Percentiles rank a stretch among this genome's conserved stretches.
These are phyloP conservation scores for Sarcomyxa edulis DNA, from an alignment of 768 basidiomycete species.

Conservation along the genomic window DNA sequence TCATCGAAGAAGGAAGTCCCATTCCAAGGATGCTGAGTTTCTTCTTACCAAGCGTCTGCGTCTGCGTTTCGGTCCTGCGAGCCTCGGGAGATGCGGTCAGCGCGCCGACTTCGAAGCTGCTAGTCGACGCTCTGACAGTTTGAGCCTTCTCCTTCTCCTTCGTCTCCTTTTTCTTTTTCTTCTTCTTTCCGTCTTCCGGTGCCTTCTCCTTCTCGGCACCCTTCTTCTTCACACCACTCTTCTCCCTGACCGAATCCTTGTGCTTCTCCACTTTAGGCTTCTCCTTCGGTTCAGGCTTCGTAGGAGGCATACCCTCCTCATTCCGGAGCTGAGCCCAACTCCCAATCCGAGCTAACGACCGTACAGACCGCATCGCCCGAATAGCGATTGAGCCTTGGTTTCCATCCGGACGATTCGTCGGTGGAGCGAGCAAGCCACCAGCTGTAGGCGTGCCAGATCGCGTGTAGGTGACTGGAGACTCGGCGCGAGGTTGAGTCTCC, in stretches of 20 bases:
- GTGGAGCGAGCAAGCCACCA: conserved; percentile 32
- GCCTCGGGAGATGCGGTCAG: conserved; percentile 31
- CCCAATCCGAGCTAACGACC: conserved; percentile 64
- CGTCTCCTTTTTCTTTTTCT: conserved; percentile 19
- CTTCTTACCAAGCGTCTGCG: conserved; percentile 42
- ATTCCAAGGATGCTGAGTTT: conserved; percentile 60
- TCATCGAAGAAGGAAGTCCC: conserved; percentile 51
- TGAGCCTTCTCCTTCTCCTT: conserved; percentile 26
- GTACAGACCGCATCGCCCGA: conserved; percentile 73
- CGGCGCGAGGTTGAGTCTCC: conserved; percentile 12
- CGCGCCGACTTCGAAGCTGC: conserved; percentile 66
- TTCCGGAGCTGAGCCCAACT: conserved; percentile 63
- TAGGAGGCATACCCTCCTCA: conserved; percentile 22
- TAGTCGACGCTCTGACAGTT: conserved; percentile 45
- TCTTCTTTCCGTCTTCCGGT: conserved; percentile 20
- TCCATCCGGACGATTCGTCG: conserved; percentile 15
- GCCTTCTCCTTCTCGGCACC: conserved; percentile 21
- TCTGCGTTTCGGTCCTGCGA: too few species aligned
- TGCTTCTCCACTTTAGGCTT: conserved; percentile 18
- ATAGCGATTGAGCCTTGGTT: conserved; percentile 63
- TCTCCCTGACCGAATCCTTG: conserved; percentile 21
- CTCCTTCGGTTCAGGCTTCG: conserved; percentile 13
- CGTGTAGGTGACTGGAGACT: conserved; percentile 19
- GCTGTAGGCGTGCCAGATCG: conserved; percentile 32
- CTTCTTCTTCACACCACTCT: conserved; percentile 15